Percentiles rank a stretch among this genome's conserved stretches.
phyloP scores from a whole-genome alignment of 176 grass and related monocot species.

The Rhynchospora tenuis region DNA sequence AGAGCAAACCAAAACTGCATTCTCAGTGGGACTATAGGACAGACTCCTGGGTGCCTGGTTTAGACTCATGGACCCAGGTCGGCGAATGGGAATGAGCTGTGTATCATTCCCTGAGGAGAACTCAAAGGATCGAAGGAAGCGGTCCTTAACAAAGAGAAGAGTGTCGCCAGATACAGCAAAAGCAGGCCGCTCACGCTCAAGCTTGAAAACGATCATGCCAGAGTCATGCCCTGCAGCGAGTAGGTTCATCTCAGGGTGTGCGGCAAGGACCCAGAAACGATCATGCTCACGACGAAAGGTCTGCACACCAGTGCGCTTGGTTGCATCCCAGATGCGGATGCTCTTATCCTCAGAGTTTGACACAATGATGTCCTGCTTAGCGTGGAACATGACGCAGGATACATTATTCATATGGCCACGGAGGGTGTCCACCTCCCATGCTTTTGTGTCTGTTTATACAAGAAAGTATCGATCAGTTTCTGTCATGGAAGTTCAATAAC shows the following conservation, averaged over 20 bases:
- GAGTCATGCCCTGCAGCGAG: slow-evolving; percentile 95
- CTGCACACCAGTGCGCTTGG: slow-evolving; percentile 81
- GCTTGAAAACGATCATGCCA: slow-evolving; percentile 92
- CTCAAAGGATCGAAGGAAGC: slow-evolving; percentile 63
- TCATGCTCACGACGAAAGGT: slow-evolving; percentile 86
- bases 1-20: slow-evolving; percentile 79
- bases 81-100: slow-evolving; percentile 61
- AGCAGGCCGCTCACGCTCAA: slow-evolving; percentile 82
- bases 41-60: slow-evolving; percentile 79
- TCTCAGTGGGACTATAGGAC: slow-evolving; percentile 86
- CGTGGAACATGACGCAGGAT: slow-evolving; percentile 90
- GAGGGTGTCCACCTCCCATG: slow-evolving; percentile 93
- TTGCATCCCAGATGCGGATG: slow-evolving; percentile 93
- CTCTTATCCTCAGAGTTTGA: slow-evolving; percentile 99
- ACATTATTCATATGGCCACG: slow-evolving; percentile 97
- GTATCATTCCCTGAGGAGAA: slow-evolving; percentile 71
- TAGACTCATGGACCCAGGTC: slow-evolving; percentile 70
- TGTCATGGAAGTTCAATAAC: not conserved
- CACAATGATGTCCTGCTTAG: slow-evolving; percentile 85
- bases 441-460: slow-evolving; percentile 72
- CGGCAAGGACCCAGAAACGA: slow-evolving; percentile 94
- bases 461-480: slow-evolving; percentile 3
- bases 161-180: slow-evolving; percentile 64
- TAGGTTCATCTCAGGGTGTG: slow-evolving; percentile 93
- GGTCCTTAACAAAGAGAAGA: slow-evolving; percentile 87